These are phyloP conservation scores for Nicotiana knightiana DNA, from an alignment of 257 asterid genomes.

Conservation along the genomic window DNA sequence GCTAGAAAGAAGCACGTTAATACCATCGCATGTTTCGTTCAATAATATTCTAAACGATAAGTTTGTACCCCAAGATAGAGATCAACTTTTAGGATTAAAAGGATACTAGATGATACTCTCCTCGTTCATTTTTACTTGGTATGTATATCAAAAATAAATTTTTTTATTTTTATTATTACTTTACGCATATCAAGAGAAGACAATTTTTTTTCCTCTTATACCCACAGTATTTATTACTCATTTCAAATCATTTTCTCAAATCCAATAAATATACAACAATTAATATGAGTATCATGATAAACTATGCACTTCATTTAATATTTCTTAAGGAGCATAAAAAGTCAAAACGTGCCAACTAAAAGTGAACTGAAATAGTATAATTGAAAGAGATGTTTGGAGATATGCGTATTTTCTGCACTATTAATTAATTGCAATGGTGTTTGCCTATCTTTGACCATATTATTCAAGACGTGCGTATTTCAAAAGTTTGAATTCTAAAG, in stretches of 20 bases:
- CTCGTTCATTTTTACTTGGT: too few species aligned
- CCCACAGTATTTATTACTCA: too few species aligned
- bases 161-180: too few species aligned
- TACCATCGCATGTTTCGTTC: neutral
- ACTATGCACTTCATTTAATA: too few species aligned
- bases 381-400: neutral
- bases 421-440: neutral
- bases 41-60: neutral
- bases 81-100: neutral
- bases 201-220: too few species aligned
- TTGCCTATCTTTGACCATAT: neutral
- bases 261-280: too few species aligned
- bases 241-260: too few species aligned
- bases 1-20: neutral
- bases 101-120: neutral
- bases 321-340: too few species aligned
- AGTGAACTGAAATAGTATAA: neutral
- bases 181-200: too few species aligned
- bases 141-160: too few species aligned
- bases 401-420: neutral
- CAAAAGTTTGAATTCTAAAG: constrained; percentile 1
- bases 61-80: neutral
- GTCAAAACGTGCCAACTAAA: too few species aligned
- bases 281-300: too few species aligned
- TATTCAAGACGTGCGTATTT: neutral